These are phyloP conservation scores for Chrysosphaeria jannelii DNA, from an alignment of 2,329 filamentous ascomycete species.

Conservation along the genomic window DNA sequence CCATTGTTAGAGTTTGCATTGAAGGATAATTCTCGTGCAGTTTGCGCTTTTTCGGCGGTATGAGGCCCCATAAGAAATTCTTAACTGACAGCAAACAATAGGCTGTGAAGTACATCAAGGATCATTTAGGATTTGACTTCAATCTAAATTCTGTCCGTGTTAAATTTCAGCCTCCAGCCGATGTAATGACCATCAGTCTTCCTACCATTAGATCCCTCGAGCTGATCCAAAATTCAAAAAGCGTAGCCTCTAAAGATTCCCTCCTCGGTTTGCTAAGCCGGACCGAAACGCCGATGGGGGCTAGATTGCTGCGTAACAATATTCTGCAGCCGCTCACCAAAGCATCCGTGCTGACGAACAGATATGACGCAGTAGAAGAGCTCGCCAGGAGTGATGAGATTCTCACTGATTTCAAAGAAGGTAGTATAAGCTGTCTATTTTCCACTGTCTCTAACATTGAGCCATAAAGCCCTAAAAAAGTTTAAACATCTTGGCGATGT, in stretches of 20 bases:
- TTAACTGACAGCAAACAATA: too few relatives aligned
- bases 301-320: constrained; percentile 52
- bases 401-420: constrained; percentile 44
- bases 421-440: constrained; percentile 12
- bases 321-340: constrained; percentile 67
- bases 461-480: constrained; percentile 5
- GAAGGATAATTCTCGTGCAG: constrained; percentile 60
- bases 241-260: constrained; percentile 48
- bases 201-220: constrained; percentile 69
- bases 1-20: constrained; percentile 55
- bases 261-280: constrained; percentile 66
- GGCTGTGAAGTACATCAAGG: constrained; percentile 56
- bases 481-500: constrained; percentile 41
- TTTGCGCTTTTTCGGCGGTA: constrained; percentile 65
- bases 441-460: not conserved
- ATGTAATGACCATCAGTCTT: constrained; percentile 86
- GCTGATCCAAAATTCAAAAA: constrained; percentile 62
- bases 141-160: constrained; percentile 56
- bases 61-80: too few relatives aligned
- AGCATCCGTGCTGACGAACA: constrained; percentile 29
- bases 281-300: constrained; percentile 68
- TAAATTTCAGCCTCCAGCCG: constrained; percentile 62
- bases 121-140: constrained; percentile 37
- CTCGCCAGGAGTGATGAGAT: constrained; percentile 57
- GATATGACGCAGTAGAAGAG: constrained; percentile 65